These are phyloP conservation scores for Mycena galopus DNA, from an alignment of 768 basidiomycete genomes.

Conservation along the genomic window DNA sequence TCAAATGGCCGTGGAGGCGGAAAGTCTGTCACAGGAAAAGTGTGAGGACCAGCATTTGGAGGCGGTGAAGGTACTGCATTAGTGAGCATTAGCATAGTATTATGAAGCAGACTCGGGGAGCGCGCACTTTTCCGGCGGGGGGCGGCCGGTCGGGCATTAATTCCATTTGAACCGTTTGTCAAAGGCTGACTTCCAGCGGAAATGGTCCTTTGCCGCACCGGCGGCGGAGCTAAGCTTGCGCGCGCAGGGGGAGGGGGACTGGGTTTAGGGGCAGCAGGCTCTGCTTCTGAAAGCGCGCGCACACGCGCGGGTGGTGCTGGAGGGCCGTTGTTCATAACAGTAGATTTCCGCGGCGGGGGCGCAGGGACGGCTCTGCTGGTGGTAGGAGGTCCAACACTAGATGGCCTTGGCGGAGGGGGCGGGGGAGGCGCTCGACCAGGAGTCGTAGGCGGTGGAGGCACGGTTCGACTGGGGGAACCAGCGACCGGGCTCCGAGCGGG, in stretches of 20 bases:
- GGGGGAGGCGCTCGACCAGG: constrained; percentile 55
- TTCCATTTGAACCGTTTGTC: constrained; percentile 27
- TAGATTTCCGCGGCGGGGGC: constrained; percentile 51
- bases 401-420: constrained; percentile 61
- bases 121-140: constrained; percentile 65
- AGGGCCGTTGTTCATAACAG: constrained; percentile 27
- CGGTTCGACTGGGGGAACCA: constrained; percentile 48
- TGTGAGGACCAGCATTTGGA: constrained; percentile 75
- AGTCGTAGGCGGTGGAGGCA: constrained; percentile 51
- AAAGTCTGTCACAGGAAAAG: constrained; percentile 83
- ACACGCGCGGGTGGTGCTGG: constrained; percentile 53
- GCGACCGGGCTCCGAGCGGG: constrained; percentile 45
- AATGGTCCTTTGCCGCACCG: constrained; percentile 36
- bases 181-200: constrained; percentile 38
- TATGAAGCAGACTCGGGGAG: constrained; percentile 26
- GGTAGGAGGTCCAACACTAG: constrained; percentile 49
- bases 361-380: constrained; percentile 54
- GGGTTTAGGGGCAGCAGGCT: constrained; percentile 49
- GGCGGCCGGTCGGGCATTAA: constrained; percentile 43
- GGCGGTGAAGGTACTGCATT: constrained; percentile 62
- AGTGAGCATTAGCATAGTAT: neutral
- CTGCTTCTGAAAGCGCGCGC: constrained; percentile 59
- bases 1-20: constrained; percentile 81
- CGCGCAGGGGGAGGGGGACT: constrained; percentile 48
- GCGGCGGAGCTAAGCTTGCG: constrained; percentile 44